These are phyloP conservation scores for Croton laevigatus DNA, from an alignment of 441 rosid genomes.

Conservation along the genomic window DNA sequence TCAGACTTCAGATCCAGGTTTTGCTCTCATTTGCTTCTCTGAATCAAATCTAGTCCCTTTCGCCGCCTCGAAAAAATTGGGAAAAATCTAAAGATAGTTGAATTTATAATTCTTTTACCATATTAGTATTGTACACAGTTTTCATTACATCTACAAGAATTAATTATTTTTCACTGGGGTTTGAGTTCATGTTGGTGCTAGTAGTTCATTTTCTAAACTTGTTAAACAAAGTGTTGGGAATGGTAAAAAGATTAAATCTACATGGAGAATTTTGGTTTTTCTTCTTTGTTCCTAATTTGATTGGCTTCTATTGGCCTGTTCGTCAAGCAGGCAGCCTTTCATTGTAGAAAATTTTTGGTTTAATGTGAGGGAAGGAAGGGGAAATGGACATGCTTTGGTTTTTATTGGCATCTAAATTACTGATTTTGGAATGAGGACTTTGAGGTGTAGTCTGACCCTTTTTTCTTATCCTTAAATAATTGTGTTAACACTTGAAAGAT, in stretches of 20 bases:
- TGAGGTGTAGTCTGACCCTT: background rate
- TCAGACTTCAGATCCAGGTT: constrained; percentile 11
- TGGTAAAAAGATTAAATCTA: background rate
- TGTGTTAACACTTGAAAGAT: background rate
- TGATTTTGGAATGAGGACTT: background rate
- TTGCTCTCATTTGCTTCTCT: background rate
- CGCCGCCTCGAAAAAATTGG: background rate
- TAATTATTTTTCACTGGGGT: background rate
- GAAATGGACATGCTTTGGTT: background rate
- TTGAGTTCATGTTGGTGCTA: no score
- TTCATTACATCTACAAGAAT: background rate
- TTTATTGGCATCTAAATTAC: background rate
- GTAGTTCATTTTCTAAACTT: background rate
- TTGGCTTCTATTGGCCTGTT: background rate
- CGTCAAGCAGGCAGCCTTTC: background rate
- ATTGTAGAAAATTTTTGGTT: no score
- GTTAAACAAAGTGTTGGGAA: background rate
- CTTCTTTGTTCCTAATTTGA: background rate
- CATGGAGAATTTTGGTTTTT: background rate
- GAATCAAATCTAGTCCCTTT: background rate
- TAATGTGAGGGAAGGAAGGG: background rate
- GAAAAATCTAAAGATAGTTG: background rate
- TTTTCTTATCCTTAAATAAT: background rate
- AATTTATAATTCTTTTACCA: background rate
- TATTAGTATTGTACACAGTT: background rate